These are phyloP conservation scores for Ceratocystis destructans DNA, from an alignment of 2,329 filamentous ascomycete species.

Conservation along the genomic window DNA sequence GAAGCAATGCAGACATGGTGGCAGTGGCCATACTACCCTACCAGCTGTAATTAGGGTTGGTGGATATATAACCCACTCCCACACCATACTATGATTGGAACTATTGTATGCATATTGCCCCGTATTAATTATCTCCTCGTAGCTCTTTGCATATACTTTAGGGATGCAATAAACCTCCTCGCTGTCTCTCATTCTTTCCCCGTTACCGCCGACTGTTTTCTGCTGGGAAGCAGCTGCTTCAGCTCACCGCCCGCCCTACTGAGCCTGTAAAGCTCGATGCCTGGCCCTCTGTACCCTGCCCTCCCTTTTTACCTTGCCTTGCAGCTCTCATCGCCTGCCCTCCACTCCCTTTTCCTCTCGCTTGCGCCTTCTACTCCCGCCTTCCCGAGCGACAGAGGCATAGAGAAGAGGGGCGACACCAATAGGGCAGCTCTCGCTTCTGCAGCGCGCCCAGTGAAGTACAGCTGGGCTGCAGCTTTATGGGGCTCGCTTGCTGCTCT, in stretches of 20 bases:
- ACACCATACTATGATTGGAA: not conserved
- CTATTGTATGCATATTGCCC: not conserved
- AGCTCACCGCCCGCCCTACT: not conserved
- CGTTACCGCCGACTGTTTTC: not conserved
- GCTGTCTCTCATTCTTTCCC: not conserved
- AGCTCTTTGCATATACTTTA: not conserved
- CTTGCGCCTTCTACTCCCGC: not conserved
- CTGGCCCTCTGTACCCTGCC: not conserved
- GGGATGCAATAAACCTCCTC: not conserved
- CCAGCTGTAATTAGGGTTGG: not conserved
- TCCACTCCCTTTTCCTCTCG: not conserved
- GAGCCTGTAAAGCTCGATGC: not conserved
- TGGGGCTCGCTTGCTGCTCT: not conserved
- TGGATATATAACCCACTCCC: not conserved
- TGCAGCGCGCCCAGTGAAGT: not conserved
- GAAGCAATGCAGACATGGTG: not conserved
- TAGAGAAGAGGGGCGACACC: no score
- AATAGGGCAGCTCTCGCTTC: not conserved
- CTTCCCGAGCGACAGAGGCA: not conserved
- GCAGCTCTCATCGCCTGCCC: not conserved
- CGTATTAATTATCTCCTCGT: not conserved
- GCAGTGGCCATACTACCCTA: not conserved
- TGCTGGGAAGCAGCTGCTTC: not conserved
- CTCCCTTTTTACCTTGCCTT: not conserved
- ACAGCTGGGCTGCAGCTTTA: not conserved